These are phyloP conservation scores for Edaphochlamys debaryana DNA, from an alignment of 139 green algal species.

Conservation along the genomic window DNA sequence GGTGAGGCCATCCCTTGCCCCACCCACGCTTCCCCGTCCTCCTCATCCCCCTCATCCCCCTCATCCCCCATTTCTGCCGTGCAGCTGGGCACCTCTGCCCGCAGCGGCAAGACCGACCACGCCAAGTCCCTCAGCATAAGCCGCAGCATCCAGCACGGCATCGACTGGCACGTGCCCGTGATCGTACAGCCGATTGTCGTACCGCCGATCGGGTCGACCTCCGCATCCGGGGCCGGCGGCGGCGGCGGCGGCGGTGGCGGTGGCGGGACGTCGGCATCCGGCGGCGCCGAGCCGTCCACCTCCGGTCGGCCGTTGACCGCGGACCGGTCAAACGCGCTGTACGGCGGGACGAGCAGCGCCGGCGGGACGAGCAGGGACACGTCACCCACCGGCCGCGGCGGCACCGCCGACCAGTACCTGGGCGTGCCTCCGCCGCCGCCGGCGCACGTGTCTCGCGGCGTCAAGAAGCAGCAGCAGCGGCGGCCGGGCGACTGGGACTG, in stretches of 20 bases:
- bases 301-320: not conserved
- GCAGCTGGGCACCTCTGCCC: slow-evolving; percentile 33
- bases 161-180: slow-evolving; percentile 56
- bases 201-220: too few species aligned
- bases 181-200: slow-evolving; percentile 24
- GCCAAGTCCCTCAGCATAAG: slow-evolving; percentile 47
- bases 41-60: too few species aligned
- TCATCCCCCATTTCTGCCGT: too few species aligned
- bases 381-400: not conserved
- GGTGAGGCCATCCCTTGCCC: too few species aligned
- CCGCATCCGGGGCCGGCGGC: not conserved
- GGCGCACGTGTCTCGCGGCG: slow-evolving; percentile 32
- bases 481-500: slow-evolving; percentile 55
- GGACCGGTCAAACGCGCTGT: not conserved
- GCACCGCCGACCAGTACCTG: not conserved
- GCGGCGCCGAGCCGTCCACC: not conserved
- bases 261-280: too few species aligned
- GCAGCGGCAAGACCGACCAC: slow-evolving; percentile 23
- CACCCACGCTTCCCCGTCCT: too few species aligned
- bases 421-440: slow-evolving; percentile 42
- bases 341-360: not conserved
- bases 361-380: not conserved
- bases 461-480: slow-evolving; percentile 32
- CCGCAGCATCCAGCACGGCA: slow-evolving; percentile 57
- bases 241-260: not conserved